These are phyloP conservation scores for Tarenaya hassleriana DNA, from an alignment of 345 rosid species.

Conservation along the genomic window DNA sequence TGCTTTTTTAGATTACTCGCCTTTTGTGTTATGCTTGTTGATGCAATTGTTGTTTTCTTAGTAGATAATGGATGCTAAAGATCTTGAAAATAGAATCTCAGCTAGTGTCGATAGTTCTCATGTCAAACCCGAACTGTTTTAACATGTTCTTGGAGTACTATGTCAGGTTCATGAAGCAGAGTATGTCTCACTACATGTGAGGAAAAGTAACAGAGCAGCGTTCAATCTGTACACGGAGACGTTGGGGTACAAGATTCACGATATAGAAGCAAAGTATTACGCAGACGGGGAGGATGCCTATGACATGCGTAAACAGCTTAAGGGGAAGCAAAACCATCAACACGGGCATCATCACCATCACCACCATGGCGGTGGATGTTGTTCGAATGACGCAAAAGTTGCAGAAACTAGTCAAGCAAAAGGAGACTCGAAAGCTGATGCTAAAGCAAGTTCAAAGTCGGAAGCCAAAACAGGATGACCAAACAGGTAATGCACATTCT, in stretches of 20 bases:
- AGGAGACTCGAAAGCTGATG: constrained; percentile 34
- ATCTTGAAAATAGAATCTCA: no score
- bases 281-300: constrained; percentile 99
- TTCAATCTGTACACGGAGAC: constrained; percentile 87
- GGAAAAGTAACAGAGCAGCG: constrained; percentile 96
- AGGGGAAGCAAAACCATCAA: constrained; percentile 70
- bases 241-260: constrained; percentile 78
- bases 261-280: constrained; percentile 92
- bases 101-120: neutral
- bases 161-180: constrained; percentile 82
- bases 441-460: constrained; percentile 51
- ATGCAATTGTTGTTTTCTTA: no score
- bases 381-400: constrained; percentile 50
- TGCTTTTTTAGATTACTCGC: no score
- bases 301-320: constrained; percentile 93
- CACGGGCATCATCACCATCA: constrained; percentile 47
- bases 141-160: constrained; percentile 4
- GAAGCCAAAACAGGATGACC: constrained; percentile 33
- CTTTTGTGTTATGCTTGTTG: no score
- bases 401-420: constrained; percentile 41
- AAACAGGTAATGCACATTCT: constrained; percentile 13
- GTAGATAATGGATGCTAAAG: no score
- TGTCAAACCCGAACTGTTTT: neutral
- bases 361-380: constrained; percentile 84
- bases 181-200: constrained; percentile 90